Evolutionary conservation across 495 filamentous ascomycete genomes (phyloP).

Genomic region (Daldinia bambusicola): DNA sequence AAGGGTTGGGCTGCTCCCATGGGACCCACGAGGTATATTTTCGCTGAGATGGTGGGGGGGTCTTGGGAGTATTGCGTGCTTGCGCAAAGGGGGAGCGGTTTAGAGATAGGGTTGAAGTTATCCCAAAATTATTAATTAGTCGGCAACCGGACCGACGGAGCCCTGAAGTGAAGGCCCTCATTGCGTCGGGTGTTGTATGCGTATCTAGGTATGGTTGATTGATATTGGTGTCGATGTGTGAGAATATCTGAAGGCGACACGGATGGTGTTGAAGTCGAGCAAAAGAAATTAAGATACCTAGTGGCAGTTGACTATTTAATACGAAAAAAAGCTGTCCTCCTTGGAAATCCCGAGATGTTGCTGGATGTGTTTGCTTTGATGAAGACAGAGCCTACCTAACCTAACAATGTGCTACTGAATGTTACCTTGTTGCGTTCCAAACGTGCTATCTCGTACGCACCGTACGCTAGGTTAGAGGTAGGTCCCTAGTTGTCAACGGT

Average conservation of each 20-base stretch:
- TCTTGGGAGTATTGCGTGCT: slow-evolving; percentile 25
- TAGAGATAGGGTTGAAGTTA: neutral
- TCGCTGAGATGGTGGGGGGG: neutral
- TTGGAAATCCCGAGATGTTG: neutral
- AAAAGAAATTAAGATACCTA: neutral
- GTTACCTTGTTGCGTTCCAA: too few species aligned
- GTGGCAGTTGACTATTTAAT: neutral
- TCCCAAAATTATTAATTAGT: neutral
- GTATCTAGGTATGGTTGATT: neutral
- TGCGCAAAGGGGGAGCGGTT: neutral
- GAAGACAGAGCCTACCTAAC: too few species aligned
- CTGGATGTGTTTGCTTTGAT: neutral
- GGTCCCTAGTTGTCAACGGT: neutral
- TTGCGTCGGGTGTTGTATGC: neutral
- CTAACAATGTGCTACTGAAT: too few species aligned
- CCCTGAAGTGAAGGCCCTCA: neutral
- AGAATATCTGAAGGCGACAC: too few species aligned
- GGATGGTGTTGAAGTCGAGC: neutral
- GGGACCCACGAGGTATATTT: slow-evolving; percentile 45
- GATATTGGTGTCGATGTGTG: too few species aligned
- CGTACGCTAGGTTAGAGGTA: too few species aligned
- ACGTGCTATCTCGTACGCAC: too few species aligned
- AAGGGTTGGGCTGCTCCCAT: slow-evolving; percentile 43
- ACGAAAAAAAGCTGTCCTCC: neutral
- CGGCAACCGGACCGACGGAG: neutral